Base-by-base conservation (phyloP, 352 stramenopile genomes). In the Phytophthora pistaciae region DNA sequence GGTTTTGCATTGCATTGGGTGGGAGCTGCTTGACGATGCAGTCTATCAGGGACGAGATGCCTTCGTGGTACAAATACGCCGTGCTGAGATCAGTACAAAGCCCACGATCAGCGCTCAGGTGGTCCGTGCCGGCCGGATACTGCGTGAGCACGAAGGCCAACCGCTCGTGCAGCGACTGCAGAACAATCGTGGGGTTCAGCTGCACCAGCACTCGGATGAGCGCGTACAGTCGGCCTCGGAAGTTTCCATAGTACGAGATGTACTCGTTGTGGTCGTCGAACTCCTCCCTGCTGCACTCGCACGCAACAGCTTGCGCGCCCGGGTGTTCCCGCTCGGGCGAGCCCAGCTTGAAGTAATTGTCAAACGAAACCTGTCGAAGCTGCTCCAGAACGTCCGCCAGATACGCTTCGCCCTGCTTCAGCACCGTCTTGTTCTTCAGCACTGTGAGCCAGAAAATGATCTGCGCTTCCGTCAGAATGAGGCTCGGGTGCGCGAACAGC, bases 321-420 rank as follows among this genome's bases (percentile, higher is more conserved):
- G 68, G 52, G 36, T 72, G 59, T 0, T 90, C 84, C 20, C 85
- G 85, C 21, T 93, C 85, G 1, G 88, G 88, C 0, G 85, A 93
- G 2, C 79, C 68, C 3, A 95, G 54, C 64, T 92, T 93, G 56
- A 95, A 95, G 70, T 93, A 95, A 60, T 93, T 95, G 16, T 93
- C 86, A 16, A 91, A 90, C 10, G 81, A 84, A 7, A 88, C 78
- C 49, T 89, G 77, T 21, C 82, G 83, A n/a, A 93, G 49, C 38
- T 87, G 67, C 3, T 63, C 61, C 33, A 92, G 33, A 58, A 90
- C 75, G 7, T 81, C 73, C 3, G 56, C 55, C 18, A 88, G 31
- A 27, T 75, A 85, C 7, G 64, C 60, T 40, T 87, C 75, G 31
- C 75, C 77, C 40, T 80, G 72, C 56, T 85, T 82, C 38, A 92